Percentiles rank a stretch among this genome's conserved stretches.
Conservation (phyloP, 2,329 filamentous ascomycete species). For the Didymosphaeria variabile region DNA sequence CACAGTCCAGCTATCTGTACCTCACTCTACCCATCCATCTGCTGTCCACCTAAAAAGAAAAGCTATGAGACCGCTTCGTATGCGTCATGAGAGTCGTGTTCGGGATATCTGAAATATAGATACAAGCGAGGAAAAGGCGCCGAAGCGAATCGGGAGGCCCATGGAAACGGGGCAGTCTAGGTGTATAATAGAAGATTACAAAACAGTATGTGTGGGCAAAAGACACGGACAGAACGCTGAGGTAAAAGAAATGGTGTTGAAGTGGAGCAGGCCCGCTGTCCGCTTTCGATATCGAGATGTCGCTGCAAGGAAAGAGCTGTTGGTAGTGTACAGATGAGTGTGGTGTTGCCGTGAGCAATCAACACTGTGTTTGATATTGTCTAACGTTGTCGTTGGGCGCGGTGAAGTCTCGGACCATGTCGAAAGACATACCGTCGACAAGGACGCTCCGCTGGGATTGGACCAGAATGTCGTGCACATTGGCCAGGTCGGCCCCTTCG, state of each 20-base stretch:
- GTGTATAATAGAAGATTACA: slow-evolving; percentile 10
- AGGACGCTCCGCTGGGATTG: slow-evolving; percentile 44
- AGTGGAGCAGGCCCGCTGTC: slow-evolving; percentile 39
- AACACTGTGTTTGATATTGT: slow-evolving; percentile 39
- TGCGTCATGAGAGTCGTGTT: slow-evolving; percentile 36
- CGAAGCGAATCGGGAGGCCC: slow-evolving; percentile 19
- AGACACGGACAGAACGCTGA: slow-evolving; percentile 3
- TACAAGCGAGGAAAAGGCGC: slow-evolving; percentile 14
- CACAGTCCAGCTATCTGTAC: background rate
- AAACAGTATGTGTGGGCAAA: background rate
- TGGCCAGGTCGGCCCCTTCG: slow-evolving; percentile 38
- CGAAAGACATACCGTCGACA: slow-evolving; percentile 48
- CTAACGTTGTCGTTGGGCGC: slow-evolving; percentile 25
- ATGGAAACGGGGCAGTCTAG: slow-evolving; percentile 11
- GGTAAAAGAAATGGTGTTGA: slow-evolving; percentile 13
- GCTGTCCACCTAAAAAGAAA: background rate
- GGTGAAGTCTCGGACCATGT: slow-evolving; percentile 43
- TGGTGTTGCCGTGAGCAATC: slow-evolving; percentile 11
- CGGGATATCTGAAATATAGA: slow-evolving; percentile 23
- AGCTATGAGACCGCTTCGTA: slow-evolving; percentile 27
- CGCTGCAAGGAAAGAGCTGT: slow-evolving; percentile 24
- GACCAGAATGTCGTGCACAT: slow-evolving; percentile 43
- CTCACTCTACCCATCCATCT: background rate
- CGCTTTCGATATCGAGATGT: slow-evolving; percentile 17
- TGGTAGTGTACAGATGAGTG: slow-evolving; percentile 23